These are phyloP conservation scores for Lepidium campestre DNA, from an alignment of 441 rosid genomes.

Conservation along the genomic window DNA sequence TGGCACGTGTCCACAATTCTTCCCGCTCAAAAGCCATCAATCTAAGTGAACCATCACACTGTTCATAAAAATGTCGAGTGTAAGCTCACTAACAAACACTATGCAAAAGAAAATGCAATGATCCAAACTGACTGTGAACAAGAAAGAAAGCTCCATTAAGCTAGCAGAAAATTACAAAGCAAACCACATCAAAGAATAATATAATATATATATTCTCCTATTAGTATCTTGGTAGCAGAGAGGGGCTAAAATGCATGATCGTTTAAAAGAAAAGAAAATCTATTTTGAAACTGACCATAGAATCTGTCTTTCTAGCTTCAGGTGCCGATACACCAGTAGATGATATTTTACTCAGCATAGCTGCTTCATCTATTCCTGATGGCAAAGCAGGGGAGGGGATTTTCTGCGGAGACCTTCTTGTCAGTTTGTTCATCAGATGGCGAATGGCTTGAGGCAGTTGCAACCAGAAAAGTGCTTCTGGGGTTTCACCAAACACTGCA, in stretches of 20 bases:
- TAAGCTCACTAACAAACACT: conserved; percentile 4
- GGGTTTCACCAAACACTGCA: conserved; percentile 86
- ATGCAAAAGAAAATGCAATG: not conserved
- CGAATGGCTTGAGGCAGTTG: conserved; percentile 85
- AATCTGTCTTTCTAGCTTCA: conserved; percentile 39
- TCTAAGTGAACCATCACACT: conserved; percentile 66
- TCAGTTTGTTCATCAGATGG: conserved; percentile 65
- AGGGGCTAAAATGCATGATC: not conserved
- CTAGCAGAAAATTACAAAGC: not conserved
- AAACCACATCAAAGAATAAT: not conserved
- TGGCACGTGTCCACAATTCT: conserved; percentile 88
- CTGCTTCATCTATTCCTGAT: conserved; percentile 40
- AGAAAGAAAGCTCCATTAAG: not conserved
- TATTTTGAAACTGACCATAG: conserved; percentile 45
- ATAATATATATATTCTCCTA: not conserved
- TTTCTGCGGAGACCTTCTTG: conserved; percentile 49
- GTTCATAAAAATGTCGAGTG: conserved; percentile 29
- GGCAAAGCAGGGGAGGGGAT: conserved; percentile 21
- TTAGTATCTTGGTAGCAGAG: not conserved
- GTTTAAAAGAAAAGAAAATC: not conserved
- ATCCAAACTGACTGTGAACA: not conserved
- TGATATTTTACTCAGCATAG: conserved; percentile 49
- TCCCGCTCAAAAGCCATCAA: conserved; percentile 89
- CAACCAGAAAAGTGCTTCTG: conserved; percentile 95
- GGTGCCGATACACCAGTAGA: conserved; percentile 45